Evolutionary conservation across 768 basidiomycete genomes (phyloP).

Genomic region (Pleurotus citrinopileatus): DNA sequence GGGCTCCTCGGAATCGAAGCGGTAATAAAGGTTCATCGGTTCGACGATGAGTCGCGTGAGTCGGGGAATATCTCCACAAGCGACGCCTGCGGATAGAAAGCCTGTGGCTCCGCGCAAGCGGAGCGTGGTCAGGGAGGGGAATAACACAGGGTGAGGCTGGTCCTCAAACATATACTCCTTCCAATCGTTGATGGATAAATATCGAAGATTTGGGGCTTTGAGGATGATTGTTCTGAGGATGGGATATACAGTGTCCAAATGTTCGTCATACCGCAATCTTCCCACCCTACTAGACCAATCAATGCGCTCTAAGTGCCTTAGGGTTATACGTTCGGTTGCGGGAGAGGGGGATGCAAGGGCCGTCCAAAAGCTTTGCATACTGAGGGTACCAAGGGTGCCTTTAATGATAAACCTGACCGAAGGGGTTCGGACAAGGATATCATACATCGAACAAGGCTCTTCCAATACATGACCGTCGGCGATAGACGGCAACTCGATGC

Average conservation of each 20-base stretch:
- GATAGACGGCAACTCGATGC: slow-evolving; percentile 5
- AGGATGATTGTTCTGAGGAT: slow-evolving; percentile 6
- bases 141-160: neutral
- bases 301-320: neutral
- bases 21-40: slow-evolving; percentile 8
- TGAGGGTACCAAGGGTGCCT: neutral
- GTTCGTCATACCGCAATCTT: neutral
- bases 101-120: slow-evolving; percentile 6
- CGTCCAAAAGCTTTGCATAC: slow-evolving; percentile 2
- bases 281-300: slow-evolving; percentile 8
- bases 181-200: slow-evolving; percentile 7
- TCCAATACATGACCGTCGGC: neutral
- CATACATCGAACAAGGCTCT: slow-evolving; percentile 6
- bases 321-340: neutral
- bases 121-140: neutral
- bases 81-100: slow-evolving; percentile 2
- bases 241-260: slow-evolving; percentile 1
- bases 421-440: neutral
- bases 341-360: slow-evolving; percentile 2
- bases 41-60: slow-evolving; percentile 1
- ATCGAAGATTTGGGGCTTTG: slow-evolving; percentile 2
- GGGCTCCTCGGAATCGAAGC: slow-evolving; percentile 4
- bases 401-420: neutral
- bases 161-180: slow-evolving; percentile 7
- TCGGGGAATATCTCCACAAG: neutral